Base-by-base conservation (phyloP, 345 rosid species). In the Gossypium australe region DNA sequence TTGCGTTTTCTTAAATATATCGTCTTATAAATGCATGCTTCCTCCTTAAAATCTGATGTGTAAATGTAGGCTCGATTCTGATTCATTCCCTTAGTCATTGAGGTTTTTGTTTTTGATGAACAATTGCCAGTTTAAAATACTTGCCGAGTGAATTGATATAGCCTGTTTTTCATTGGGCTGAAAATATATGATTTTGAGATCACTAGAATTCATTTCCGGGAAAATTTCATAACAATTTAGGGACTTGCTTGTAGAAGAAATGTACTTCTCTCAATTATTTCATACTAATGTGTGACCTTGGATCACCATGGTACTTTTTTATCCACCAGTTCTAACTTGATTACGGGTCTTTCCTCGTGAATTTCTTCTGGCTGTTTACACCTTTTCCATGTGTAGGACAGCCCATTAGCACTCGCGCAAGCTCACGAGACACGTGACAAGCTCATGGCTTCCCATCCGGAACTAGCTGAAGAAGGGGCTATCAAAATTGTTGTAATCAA, bases 341-440 rank as follows among this genome's bases (percentile, higher is more conserved):
- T 34, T 4, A 34, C 41, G 17, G 56, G 56, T 43, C 49, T 34
- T 20, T 20, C 2, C 29, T 56, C 6, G 61, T 73, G 76, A 24
- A 73, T 25, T 56, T 47, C 51, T 59, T 69, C 22, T 76, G 20
- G 81, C 56, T 74, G 69, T 80, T 81, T 64, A 84, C 78, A 41
- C 53, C 68, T 81, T 81, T 74, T 14, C 67, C 55, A 66, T 77
- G 24, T 83, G 76, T 80, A 80, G 87, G 88, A 75, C 87, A 95
- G 99, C 82, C 99, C 99, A 7, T 81, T 95, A 56, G 99, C 98
- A 29, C 97, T 95, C 77, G 99, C 99, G 73, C 99, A 95, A 81
- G 98, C 99, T 75, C 85, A 91, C n/a, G 97, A 95, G 88, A 93
- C 99, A 2, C 80, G 90, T 61, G 87, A 82, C 62, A 93, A 93